Evolutionary conservation across 2,329 filamentous ascomycete species (phyloP).

Genomic region (Colletotrichum sp.): DNA sequence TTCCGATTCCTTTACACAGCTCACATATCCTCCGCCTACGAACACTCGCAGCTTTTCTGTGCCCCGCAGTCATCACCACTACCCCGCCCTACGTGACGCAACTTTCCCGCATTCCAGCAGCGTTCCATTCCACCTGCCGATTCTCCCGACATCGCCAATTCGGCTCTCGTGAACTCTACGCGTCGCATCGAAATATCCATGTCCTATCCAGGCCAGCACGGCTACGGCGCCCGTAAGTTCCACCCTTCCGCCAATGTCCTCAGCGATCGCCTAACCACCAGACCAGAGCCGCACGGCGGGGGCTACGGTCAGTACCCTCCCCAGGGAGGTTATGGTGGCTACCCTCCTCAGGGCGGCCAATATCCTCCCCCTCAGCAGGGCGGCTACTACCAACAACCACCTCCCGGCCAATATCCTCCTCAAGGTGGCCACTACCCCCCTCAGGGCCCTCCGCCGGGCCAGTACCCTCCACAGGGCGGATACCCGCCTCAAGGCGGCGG

Average conservation of each 20-base stretch:
- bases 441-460: constrained; percentile 32
- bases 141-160: neutral
- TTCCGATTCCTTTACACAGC: neutral
- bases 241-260: neutral
- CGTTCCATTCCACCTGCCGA: neutral
- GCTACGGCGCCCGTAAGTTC: constrained; percentile 38
- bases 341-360: constrained; percentile 37
- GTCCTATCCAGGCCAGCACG: constrained; percentile 39
- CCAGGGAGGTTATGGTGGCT: constrained; percentile 31
- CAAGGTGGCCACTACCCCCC: constrained; percentile 39
- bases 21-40: neutral
- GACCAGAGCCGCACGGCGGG: constrained; percentile 29
- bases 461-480: constrained; percentile 39
- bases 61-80: constrained; percentile 1
- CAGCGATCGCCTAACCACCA: neutral
- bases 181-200: constrained; percentile 25
- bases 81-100: constrained; percentile 13
- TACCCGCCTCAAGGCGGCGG: constrained; percentile 39
- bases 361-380: constrained; percentile 44
- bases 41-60: neutral
- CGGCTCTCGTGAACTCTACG: neutral
- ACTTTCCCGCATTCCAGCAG: neutral
- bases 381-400: constrained; percentile 38
- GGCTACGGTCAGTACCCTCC: constrained; percentile 43
- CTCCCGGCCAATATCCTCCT: constrained; percentile 38